phyloP scores from a whole-genome alignment of 1,139 yeast species.

The Saccharomyces uvarum region DNA sequence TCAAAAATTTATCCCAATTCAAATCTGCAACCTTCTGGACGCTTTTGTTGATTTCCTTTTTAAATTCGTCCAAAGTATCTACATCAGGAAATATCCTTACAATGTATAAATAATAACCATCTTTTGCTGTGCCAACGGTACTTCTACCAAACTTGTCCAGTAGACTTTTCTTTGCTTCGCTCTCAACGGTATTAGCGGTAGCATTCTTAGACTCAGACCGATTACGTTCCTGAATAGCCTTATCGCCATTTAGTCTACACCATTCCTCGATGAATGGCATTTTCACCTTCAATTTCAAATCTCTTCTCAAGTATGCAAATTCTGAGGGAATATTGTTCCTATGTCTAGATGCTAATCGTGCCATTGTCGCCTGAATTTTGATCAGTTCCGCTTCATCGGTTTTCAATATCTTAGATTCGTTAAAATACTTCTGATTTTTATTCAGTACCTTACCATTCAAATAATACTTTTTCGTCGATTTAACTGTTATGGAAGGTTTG shows the following conservation, averaged over 20 bases:
- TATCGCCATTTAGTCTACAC: conserved; percentile 18
- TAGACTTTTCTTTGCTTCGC: neutral
- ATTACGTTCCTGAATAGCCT: conserved; percentile 15
- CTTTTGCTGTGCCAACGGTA: conserved; percentile 27
- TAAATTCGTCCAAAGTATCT: conserved; percentile 32
- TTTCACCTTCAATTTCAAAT: conserved; percentile 38
- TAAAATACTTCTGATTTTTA: conserved; percentile 4
- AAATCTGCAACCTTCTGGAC: conserved; percentile 29
- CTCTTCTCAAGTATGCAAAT: conserved; percentile 36
- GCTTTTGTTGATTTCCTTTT: conserved; percentile 31
- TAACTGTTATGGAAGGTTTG: conserved; percentile 39
- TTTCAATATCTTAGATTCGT: conserved; percentile 5
- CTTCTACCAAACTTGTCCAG: conserved; percentile 12
- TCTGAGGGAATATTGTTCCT: conserved; percentile 33
- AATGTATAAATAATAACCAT: conserved; percentile 43
- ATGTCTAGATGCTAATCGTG: neutral
- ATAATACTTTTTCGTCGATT: conserved; percentile 22
- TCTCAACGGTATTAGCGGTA: conserved; percentile 8
- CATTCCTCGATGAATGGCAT: conserved; percentile 31
- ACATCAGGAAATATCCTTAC: conserved; percentile 37
- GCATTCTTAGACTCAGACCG: neutral
- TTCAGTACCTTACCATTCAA: conserved; percentile 23
- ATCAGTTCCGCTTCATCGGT: conserved; percentile 7
- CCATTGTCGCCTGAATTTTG: conserved; percentile 2
- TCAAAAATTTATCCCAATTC: conserved; percentile 15